Evolutionary conservation across 129 eudicot genomes (phyloP).

Genomic region (Tagetes patula): DNA sequence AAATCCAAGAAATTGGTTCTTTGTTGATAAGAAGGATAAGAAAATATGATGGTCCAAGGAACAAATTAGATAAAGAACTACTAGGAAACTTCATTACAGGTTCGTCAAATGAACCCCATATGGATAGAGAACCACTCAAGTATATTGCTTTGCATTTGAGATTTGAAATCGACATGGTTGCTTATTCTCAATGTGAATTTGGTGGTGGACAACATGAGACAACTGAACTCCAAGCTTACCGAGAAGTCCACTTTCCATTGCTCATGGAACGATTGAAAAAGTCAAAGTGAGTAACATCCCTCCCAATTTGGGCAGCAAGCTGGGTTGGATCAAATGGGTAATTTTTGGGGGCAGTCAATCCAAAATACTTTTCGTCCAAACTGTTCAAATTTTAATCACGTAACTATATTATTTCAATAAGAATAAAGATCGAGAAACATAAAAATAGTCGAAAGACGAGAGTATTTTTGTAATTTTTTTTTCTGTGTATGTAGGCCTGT

Average conservation of each 20-base stretch:
- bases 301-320: background rate
- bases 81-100: conserved; percentile 57
- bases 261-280: conserved; percentile 71
- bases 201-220: conserved; percentile 81
- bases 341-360: background rate
- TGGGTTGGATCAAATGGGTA: background rate
- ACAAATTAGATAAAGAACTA: conserved; percentile 61
- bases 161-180: conserved; percentile 96
- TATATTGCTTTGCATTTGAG: conserved; percentile 91
- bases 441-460: background rate
- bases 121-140: conserved; percentile 37
- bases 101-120: conserved; percentile 26
- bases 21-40: conserved; percentile 71
- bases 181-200: conserved; percentile 85
- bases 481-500: conserved; percentile 47
- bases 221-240: conserved; percentile 70
- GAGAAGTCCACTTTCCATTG: conserved; percentile 85
- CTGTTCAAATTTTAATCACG: background rate
- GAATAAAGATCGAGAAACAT: conserved; percentile 2
- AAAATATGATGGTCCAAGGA: conserved; percentile 44
- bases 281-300: conserved; percentile 40
- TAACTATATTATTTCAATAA: background rate
- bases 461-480: conserved; percentile 16
- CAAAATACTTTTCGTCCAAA: background rate
- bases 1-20: conserved; percentile 68